Percentiles rank a stretch among this genome's conserved stretches.
phyloP scores from a whole-genome alignment of 2,329 filamentous ascomycete genomes.

The Pseudohalonectria lignicola region DNA sequence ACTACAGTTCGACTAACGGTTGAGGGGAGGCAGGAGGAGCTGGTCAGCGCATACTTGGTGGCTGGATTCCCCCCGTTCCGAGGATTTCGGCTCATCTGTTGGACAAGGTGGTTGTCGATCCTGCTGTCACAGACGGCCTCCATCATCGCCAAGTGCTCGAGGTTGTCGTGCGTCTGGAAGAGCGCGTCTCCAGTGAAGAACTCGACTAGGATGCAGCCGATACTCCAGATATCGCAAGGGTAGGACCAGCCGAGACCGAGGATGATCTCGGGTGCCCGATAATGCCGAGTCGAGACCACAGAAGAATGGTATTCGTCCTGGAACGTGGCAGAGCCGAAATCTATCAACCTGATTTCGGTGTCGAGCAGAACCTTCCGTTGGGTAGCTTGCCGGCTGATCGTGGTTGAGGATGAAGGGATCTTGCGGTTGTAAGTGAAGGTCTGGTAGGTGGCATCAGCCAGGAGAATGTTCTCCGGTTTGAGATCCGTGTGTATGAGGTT shows the following conservation, averaged over 20 bases:
- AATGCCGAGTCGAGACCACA: slow-evolving; percentile 60
- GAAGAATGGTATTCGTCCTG: slow-evolving; percentile 65
- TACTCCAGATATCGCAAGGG: slow-evolving; percentile 65
- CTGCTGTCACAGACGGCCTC: slow-evolving; percentile 51
- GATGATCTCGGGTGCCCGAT: slow-evolving; percentile 61
- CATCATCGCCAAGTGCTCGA: slow-evolving; percentile 69
- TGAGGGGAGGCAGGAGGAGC: not conserved
- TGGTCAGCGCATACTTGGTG: slow-evolving; percentile 39
- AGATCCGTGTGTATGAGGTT: slow-evolving; percentile 90
- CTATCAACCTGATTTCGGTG: slow-evolving; percentile 59
- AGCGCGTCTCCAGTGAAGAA: slow-evolving; percentile 62
- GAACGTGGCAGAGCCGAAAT: slow-evolving; percentile 63
- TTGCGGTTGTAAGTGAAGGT: slow-evolving; percentile 61
- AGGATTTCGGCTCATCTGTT: slow-evolving; percentile 44
- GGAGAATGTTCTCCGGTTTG: slow-evolving; percentile 60
- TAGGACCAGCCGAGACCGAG: slow-evolving; percentile 61
- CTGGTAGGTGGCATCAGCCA: slow-evolving; percentile 55
- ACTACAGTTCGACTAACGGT: too few species aligned
- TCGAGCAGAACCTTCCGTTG: slow-evolving; percentile 55
- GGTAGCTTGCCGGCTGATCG: slow-evolving; percentile 47
- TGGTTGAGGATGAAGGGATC: slow-evolving; percentile 56
- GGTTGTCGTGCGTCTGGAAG: slow-evolving; percentile 63
- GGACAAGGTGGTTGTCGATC: slow-evolving; percentile 48
- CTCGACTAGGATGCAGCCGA: slow-evolving; percentile 61
- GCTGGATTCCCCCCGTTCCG: slow-evolving; percentile 48